Conservation (phyloP, 257 asterid genomes). For the Solanum medicagineum region DNA sequence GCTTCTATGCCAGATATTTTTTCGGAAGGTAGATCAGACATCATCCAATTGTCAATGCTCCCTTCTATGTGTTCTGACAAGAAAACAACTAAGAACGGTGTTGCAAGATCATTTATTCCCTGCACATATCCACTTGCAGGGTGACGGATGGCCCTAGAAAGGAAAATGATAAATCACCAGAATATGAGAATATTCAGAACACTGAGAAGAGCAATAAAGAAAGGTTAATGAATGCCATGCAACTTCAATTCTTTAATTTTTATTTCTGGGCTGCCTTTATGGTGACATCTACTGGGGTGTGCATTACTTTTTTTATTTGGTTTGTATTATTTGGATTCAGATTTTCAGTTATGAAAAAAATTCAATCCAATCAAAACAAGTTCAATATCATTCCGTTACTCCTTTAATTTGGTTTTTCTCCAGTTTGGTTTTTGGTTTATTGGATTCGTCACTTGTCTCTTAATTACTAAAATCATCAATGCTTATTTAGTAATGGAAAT, state of each 20-base stretch:
- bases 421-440: background rate
- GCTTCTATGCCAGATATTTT: conserved; percentile 72
- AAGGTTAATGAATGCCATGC: background rate
- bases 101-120: conserved; percentile 95
- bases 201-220: background rate
- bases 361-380: background rate
- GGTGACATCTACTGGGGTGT: background rate
- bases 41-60: conserved; percentile 57
- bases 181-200: background rate
- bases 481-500: background rate
- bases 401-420: background rate
- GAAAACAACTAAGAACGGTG: conserved; percentile 90
- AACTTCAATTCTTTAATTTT: background rate
- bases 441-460: background rate
- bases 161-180: conserved; percentile 1
- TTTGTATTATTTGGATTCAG: background rate
- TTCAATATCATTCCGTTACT: background rate
- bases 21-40: conserved; percentile 60
- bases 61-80: conserved; percentile 84
- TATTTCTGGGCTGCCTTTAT: background rate
- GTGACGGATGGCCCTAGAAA: conserved; percentile 83
- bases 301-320: background rate
- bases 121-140: conserved; percentile 99
- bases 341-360: background rate
- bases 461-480: background rate